Percentiles rank a stretch among this genome's conserved stretches.
Conservation (phyloP, 192 early-diverging fungal genomes). For the Phycomyces blakesleeanus region DNA sequence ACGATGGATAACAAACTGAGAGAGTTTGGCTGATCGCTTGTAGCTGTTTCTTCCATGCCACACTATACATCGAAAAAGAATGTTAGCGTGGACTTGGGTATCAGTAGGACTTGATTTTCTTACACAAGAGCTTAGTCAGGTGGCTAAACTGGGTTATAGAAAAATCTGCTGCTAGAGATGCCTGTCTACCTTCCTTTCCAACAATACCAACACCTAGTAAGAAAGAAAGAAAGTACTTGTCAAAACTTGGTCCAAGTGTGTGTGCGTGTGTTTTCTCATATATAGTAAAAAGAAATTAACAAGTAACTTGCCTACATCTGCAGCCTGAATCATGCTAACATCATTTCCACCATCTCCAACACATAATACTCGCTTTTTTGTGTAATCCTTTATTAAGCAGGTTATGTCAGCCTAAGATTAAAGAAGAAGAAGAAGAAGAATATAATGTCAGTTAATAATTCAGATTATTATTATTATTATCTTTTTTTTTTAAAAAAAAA, state of each 20-base stretch:
- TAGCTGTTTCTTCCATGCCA: constrained; percentile 97
- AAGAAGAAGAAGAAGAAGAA: background rate
- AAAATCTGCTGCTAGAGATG: constrained; percentile 91
- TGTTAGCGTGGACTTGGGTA: background rate
- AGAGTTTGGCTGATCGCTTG: constrained; percentile 88
- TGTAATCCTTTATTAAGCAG: constrained; percentile 67
- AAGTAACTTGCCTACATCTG: constrained; percentile 63
- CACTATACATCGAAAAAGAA: constrained; percentile 34
- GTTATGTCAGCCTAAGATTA: constrained; percentile 71
- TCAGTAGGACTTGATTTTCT: constrained; percentile 2
- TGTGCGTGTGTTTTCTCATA: background rate
- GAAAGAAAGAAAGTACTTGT: background rate
- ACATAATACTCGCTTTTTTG: constrained; percentile 74
- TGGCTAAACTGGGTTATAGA: constrained; percentile 86
- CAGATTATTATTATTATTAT: background rate
- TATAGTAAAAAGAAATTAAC: too few species aligned
- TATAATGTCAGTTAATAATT: background rate
- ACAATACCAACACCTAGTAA: constrained; percentile 84
- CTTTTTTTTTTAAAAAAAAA: background rate
- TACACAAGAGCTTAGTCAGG: constrained; percentile 75
- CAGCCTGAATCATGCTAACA: constrained; percentile 95
- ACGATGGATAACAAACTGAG: constrained; percentile 96
- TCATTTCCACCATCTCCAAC: constrained; percentile 98
- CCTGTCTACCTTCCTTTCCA: constrained; percentile 95
- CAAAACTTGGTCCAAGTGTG: too few species aligned